These are phyloP conservation scores for Phytophthora cactorum DNA, from an alignment of 352 stramenopile species.

Conservation along the genomic window DNA sequence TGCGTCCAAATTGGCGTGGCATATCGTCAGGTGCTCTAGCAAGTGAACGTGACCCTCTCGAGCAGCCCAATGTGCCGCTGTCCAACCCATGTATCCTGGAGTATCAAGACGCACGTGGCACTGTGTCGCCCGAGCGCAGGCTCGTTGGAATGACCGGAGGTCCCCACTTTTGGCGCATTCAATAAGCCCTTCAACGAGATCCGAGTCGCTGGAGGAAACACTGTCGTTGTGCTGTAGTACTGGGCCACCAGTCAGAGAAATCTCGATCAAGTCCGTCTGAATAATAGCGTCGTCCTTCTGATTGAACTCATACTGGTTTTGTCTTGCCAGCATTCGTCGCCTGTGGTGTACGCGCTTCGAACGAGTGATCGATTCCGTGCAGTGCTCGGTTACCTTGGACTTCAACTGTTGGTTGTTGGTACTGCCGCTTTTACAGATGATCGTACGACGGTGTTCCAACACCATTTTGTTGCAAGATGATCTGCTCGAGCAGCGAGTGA, in stretches of 20 bases:
- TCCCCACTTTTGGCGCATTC: conserved; percentile 72
- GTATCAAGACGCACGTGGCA: conserved; percentile 57
- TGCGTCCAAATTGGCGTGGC: conserved; percentile 65
- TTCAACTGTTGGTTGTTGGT: conserved; percentile 4
- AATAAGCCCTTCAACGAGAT: conserved; percentile 67
- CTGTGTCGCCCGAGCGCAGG: conserved; percentile 45
- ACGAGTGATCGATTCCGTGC: conserved; percentile 17
- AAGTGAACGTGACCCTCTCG: conserved; percentile 68
- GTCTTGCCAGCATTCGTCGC: conserved; percentile 13
- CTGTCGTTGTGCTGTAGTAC: conserved; percentile 5
- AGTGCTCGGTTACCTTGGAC: conserved; percentile 12
- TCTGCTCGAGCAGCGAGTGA: conserved; percentile 2
- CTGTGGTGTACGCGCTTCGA: conserved; percentile 30
- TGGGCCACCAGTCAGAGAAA: conserved; percentile 46
- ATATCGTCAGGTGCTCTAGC: conserved; percentile 58
- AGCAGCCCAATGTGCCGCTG: conserved; percentile 75
- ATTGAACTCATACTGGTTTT: conserved; percentile 25
- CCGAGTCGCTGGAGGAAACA: conserved; percentile 30
- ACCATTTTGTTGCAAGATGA: conserved; percentile 20
- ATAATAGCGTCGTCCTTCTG: conserved; percentile 27
- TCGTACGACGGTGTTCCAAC: conserved; percentile 33
- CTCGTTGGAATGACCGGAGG: conserved; percentile 49
- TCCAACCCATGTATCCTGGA: conserved; percentile 78
- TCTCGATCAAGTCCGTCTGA: conserved; percentile 60
- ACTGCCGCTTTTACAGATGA: conserved; percentile 36